Evolutionary conservation across 2,329 filamentous ascomycete species (phyloP), one percentile per base, ranked within the genome.

Genomic region (Cercospora sp.): DNA sequence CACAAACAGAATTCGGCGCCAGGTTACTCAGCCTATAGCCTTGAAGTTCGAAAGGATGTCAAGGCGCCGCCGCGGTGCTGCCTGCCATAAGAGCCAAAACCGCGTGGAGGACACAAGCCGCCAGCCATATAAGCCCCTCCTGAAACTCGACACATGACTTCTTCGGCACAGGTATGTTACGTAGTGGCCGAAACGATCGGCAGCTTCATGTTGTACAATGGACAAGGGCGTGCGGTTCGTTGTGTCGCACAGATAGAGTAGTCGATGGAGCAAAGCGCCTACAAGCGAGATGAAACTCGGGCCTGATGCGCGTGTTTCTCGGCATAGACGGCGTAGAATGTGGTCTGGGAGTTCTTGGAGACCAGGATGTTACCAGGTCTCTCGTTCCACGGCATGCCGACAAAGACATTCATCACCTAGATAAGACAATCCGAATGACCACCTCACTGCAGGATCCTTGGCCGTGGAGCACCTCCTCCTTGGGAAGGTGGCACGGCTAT

Each of bases 211-310:
- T 42, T 42, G 36, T n/a, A 42, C 36, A 40, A n/a, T 42, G 36
- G 6, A 42, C 36, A 2, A 42, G 36, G 36, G 36, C 36, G 36
- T 42, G 36, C 36, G 36, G 26, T 57, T 28, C 45, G 48, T 57
- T 30, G 33, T n/a, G 61, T 64, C n/a, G 28, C 48, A 64, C 61
- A 57, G 30, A 20, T 64, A 64, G 16, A 63, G 61, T 57, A 64
- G 31, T 31, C 12, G 23, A 48, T 63, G 42, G 60, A 63, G 45
- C 36, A 31, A 62, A 28, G 23, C 12, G 23, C n/a, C 18, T 20
- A 28, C 48, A 64, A 64, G 28, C 62, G 62, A 64, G 51, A 64
- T 63, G 60, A 64, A 64, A 23, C 31, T 64, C 51, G 62, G 33
- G 16, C 33, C 3, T 61, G 6, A 9, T 23, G 61, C 26, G 45